These are phyloP conservation scores for Sphagnum magellanicum DNA, from an alignment of 228 moss, liverwort and hornwort genomes.

Conservation along the genomic window DNA sequence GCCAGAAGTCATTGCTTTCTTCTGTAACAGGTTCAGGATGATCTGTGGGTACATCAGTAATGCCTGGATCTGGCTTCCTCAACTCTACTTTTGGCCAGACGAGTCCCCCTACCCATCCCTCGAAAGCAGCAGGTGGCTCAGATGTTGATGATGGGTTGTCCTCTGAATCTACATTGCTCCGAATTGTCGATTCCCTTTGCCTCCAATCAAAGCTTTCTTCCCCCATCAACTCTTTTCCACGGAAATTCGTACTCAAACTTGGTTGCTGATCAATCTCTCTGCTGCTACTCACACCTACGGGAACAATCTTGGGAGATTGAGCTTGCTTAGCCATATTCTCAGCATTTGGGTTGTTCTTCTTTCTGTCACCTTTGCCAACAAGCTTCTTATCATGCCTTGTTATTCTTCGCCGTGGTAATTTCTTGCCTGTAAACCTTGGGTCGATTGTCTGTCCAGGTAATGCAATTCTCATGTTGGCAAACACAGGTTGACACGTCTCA, in stretches of 20 bases:
- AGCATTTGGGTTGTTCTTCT: neutral
- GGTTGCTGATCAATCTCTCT: slow-evolving; percentile 3
- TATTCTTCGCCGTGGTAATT: slow-evolving; percentile 31
- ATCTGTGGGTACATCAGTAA: neutral
- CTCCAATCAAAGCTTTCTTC: slow-evolving; percentile 24
- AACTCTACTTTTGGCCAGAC: slow-evolving; percentile 50
- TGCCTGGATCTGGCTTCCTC: neutral
- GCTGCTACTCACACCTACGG: slow-evolving; percentile 5
- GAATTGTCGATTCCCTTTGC: slow-evolving; percentile 22
- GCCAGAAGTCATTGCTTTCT: neutral
- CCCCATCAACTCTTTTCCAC: slow-evolving; percentile 46
- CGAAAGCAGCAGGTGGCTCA: slow-evolving; percentile 16
- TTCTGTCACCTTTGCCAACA: slow-evolving; percentile 1
- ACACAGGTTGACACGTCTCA: slow-evolving; percentile 70
- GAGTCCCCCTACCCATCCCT: slow-evolving; percentile 87
- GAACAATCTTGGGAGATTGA: neutral
- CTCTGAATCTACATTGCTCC: slow-evolving; percentile 20
- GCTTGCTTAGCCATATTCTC: neutral
- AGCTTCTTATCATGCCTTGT: slow-evolving; percentile 34
- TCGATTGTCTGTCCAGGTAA: slow-evolving; percentile 38
- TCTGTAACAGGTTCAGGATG: neutral
- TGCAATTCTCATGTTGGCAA: slow-evolving; percentile 66
- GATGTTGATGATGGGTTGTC: slow-evolving; percentile 1
- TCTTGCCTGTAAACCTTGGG: slow-evolving; percentile 49
- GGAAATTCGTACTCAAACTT: slow-evolving; percentile 27